Percentiles rank a stretch among this genome's conserved stretches.
Conservation (phyloP, 768 basidiomycete species). For the Neoboletus magnificus region DNA sequence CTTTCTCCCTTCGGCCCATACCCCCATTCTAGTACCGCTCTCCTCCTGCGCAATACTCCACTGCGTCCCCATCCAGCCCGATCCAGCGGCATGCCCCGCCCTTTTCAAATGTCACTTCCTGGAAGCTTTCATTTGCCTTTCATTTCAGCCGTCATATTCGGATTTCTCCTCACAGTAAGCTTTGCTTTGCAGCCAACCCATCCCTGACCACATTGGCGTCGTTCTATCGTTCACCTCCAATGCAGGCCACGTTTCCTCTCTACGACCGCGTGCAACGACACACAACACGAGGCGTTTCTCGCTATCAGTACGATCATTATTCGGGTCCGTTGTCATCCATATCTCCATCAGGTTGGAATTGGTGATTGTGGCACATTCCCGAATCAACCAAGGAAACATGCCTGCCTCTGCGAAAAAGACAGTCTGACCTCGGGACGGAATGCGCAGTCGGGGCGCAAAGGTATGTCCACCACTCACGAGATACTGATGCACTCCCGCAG, state of each 20-base stretch:
- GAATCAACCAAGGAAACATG: slow-evolving; percentile 1
- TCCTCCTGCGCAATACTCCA: slow-evolving; percentile 10
- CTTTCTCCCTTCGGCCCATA: background rate
- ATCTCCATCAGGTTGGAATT: background rate
- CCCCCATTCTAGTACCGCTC: slow-evolving; percentile 17
- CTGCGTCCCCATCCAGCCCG: slow-evolving; percentile 1
- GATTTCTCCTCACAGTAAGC: background rate
- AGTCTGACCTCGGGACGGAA: slow-evolving; percentile 12
- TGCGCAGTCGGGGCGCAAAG: slow-evolving; percentile 1
- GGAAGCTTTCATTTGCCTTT: slow-evolving; percentile 3
- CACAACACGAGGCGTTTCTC: slow-evolving; percentile 5
- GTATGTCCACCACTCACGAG: slow-evolving; percentile 1
- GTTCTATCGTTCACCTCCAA: background rate
- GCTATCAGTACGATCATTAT: slow-evolving; percentile 4
- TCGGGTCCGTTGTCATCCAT: slow-evolving; percentile 14
- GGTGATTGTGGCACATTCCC: background rate
- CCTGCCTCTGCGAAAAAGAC: slow-evolving; percentile 2
- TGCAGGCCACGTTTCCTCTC: background rate
- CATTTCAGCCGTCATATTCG: background rate
- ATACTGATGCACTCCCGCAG: slow-evolving; percentile 18
- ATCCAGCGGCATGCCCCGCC: slow-evolving; percentile 6
- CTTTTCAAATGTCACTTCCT: background rate
- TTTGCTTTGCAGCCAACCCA: background rate
- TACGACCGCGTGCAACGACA: background rate
- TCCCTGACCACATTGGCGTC: background rate